Evolutionary conservation across 2,329 filamentous ascomycete species (phyloP), one percentile per base, ranked within the genome.

Genomic region (Talaromyces marneffei): DNA sequence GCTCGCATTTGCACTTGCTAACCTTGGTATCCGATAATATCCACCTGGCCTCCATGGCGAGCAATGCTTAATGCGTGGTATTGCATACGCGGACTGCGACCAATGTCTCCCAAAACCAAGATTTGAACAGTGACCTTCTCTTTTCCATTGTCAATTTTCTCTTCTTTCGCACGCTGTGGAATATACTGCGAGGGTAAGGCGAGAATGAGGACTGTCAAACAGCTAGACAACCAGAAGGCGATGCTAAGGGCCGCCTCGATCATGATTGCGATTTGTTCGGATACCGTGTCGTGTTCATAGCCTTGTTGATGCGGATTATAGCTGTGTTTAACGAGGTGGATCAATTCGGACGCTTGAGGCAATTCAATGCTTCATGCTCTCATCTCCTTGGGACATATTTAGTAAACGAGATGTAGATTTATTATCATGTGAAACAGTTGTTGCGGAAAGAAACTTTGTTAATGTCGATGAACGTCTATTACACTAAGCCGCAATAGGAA

Each of bases 21-120:
- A 92, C 91, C 91, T 72, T 88, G 82, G 72, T 97, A 97, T 50
- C 93, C 94, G 67, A 99, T 87, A 12, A 99, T 79, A 72, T 93
- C 87, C 20, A 97, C 93, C 35, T 83, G 82, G 6, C 87, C 88
- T 25, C 91, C 91, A 70, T 92, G 87, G 69, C 87, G 89, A 42
- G 91, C 91, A 69, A 97, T 87, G 73, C 93, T 97, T 67, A 96
- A 80, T 20, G 93, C 93, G 82, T 99, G 94, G 70, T 99, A 97
- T 72, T 97, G 92, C 93, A 99, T 99, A 61, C 94, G 91, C 55
- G 94, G 94, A 72, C 93, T 97, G 50, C 92, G 86, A 40, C 94
- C 94, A 73, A 99, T 92, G 71, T 99, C 94, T 48, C 94, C 94
- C 29, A 99, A 83, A 18, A 99, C 94, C 16, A 99, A 82, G 57